Conservation (phyloP, 768 basidiomycete genomes). For the Kwoniella heveanensis region DNA sequence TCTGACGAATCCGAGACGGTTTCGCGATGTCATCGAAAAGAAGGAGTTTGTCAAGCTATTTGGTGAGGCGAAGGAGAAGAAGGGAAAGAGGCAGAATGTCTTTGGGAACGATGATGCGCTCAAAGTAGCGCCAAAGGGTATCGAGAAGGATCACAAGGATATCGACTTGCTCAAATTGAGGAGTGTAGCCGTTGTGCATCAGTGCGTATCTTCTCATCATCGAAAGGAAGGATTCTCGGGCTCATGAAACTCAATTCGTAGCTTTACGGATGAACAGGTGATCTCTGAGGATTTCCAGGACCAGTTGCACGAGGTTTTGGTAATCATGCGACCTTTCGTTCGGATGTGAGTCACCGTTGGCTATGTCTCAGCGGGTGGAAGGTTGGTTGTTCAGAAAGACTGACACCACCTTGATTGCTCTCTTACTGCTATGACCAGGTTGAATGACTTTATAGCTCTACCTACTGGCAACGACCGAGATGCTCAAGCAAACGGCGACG, state of each 20-base stretch:
- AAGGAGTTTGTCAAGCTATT: slow-evolving; percentile 76
- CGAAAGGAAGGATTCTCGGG: not conserved
- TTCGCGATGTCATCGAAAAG: slow-evolving; percentile 69
- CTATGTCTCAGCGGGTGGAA: no score
- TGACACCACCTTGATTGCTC: no score
- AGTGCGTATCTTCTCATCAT: slow-evolving; percentile 58
- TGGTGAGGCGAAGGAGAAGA: slow-evolving; percentile 65
- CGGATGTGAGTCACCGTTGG: slow-evolving; percentile 61
- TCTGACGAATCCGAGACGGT: slow-evolving; percentile 63
- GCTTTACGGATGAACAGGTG: slow-evolving; percentile 77
- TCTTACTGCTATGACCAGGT: slow-evolving; percentile 21
- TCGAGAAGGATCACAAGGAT: slow-evolving; percentile 80
- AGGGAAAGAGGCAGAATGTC: slow-evolving; percentile 70
- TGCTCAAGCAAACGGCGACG: slow-evolving; percentile 17
- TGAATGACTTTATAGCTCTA: slow-evolving; percentile 42
- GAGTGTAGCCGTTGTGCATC: slow-evolving; percentile 69
- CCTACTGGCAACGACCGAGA: slow-evolving; percentile 23
- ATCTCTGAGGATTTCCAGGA: slow-evolving; percentile 68
- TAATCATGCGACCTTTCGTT: slow-evolving; percentile 71
- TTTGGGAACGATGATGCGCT: slow-evolving; percentile 86
- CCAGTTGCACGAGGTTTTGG: slow-evolving; percentile 63
- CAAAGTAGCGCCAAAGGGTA: slow-evolving; percentile 87
- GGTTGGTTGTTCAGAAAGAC: no score
- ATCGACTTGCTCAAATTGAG: slow-evolving; percentile 89
- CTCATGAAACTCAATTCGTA: slow-evolving; percentile 41